Evolutionary conservation across 768 basidiomycete species (phyloP).

Genomic region (Lentinula sp.): DNA sequence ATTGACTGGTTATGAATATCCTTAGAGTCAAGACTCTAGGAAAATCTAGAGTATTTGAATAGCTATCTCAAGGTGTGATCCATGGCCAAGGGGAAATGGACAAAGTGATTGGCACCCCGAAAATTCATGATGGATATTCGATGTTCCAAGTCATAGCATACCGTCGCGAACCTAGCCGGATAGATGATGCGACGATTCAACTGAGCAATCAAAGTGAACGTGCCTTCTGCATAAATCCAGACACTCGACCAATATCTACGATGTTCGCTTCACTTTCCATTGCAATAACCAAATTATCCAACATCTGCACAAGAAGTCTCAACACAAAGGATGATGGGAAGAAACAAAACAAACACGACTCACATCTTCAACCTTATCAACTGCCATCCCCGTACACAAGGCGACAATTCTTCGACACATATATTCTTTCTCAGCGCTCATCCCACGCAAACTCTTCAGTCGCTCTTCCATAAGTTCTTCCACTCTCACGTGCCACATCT

Average conservation of each 20-base stretch:
- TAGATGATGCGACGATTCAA: not conserved
- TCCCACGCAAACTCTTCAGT: slow-evolving; percentile 65
- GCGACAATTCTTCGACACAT: slow-evolving; percentile 91
- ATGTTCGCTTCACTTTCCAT: slow-evolving; percentile 84
- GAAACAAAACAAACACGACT: slow-evolving; percentile 22
- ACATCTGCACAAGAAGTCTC: slow-evolving; percentile 44
- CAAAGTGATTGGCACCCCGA: too few relatives aligned
- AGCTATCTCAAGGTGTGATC: too few relatives aligned
- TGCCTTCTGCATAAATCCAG: slow-evolving; percentile 90
- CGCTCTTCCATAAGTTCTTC: slow-evolving; percentile 69
- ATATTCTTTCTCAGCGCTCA: slow-evolving; percentile 83
- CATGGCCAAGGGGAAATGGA: too few relatives aligned
- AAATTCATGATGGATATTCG: too few relatives aligned
- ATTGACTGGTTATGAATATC: too few relatives aligned
- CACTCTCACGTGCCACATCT: slow-evolving; percentile 78
- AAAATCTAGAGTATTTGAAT: too few relatives aligned
- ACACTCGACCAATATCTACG: slow-evolving; percentile 79
- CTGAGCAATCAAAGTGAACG: not conserved
- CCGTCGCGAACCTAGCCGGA: not conserved
- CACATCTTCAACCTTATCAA: slow-evolving; percentile 88
- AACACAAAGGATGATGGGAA: not conserved
- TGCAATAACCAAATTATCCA: slow-evolving; percentile 79
- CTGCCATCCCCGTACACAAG: slow-evolving; percentile 78
- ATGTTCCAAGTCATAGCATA: not conserved
- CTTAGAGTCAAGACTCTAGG: too few relatives aligned